These are phyloP conservation scores for Calonectria crousiana DNA, from an alignment of 2,329 filamentous ascomycete species.

Conservation along the genomic window DNA sequence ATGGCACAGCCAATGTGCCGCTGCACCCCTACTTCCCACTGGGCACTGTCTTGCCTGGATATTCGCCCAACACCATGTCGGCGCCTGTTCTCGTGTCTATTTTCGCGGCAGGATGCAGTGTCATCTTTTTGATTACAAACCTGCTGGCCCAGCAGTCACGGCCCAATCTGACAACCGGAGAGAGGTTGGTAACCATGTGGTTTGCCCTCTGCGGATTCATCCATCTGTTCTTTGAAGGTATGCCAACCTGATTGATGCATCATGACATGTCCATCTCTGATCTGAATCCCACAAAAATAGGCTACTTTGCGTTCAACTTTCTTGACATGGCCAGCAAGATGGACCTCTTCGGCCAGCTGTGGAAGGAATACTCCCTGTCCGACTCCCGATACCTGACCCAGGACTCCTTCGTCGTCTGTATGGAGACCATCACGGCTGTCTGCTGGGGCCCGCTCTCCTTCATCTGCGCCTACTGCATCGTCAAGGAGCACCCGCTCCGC, in stretches of 20 bases:
- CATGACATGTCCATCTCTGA: neutral
- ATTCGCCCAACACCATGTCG: constrained; percentile 74
- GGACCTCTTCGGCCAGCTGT: constrained; percentile 64
- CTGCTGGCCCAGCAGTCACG: constrained; percentile 64
- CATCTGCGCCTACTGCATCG: constrained; percentile 58
- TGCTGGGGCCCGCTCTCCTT: constrained; percentile 68
- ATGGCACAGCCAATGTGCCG: constrained; percentile 26
- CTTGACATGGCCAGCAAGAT: constrained; percentile 53
- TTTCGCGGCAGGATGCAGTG: constrained; percentile 68
- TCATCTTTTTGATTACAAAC: constrained; percentile 70
- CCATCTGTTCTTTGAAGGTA: constrained; percentile 58
- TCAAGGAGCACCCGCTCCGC: constrained; percentile 57
- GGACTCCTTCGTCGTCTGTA: constrained; percentile 66
- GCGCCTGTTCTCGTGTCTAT: constrained; percentile 69
- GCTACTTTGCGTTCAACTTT: constrained; percentile 63
- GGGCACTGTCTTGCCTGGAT: constrained; percentile 70
- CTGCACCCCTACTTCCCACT: constrained; percentile 79
- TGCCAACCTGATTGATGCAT: neutral
- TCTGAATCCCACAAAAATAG: constrained; percentile 39
- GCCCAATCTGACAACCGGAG: constrained; percentile 63
- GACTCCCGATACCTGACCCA: constrained; percentile 68
- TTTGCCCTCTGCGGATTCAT: constrained; percentile 76
- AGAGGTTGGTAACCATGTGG: constrained; percentile 76
- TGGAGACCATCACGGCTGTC: constrained; percentile 66
- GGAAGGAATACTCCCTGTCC: constrained; percentile 70